Base-by-base conservation (phyloP, 2,329 filamentous ascomycete species). In the Xylariaceae sp. region DNA sequence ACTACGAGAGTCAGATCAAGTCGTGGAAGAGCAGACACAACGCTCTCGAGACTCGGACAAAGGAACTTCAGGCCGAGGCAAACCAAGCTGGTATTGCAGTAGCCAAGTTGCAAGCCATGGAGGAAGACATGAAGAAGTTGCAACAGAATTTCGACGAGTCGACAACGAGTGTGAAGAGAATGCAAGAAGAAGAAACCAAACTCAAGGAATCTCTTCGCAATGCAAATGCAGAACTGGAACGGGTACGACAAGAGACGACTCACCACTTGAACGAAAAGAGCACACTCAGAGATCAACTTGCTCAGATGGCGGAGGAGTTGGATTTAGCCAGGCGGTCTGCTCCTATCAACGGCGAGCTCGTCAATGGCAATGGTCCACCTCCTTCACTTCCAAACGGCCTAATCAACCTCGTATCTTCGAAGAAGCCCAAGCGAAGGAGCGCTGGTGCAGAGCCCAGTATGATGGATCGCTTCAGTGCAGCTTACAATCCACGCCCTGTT, bases 21-120 rank as follows among this genome's bases (percentile, higher is more conserved):
- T 94, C 89, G 22, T 96, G 91, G 88, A 90, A 95, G 73, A 90
- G 82, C 59, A 82, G 91, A 55, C 89, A 95, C 69, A 95, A 91
- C 60, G 85, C 87, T 19, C 77, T 97, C 53, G 93, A 98, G 69
- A 83, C 83, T 44, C 82, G 91, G 45, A 86, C 91, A 37, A 95
- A 95, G 72, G 93, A 98, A 64, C 77, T 98, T 44, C 93, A 98
- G 68, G 85, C 86, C 25, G 93, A 98, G 68, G 93, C 93, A 49
- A 98, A 98, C 68, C 92, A 97, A 71, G 93, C 92, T 44, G 93
- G 93, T 70, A 96, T 97, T 60, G 88, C 88, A 2, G 90, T 92
- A 42, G 93, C 93, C 53, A 87, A 89, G 55, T 76, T 98, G 44
- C 83, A 87, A 58, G 88, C 86, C 39, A 88, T 97, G 83, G 93